A percentile compares a stretch with the other conserved stretches of the same genome.
These are phyloP conservation scores for Persicaria maculosa DNA, from an alignment of 148 eudicot species.

Conservation along the genomic window DNA sequence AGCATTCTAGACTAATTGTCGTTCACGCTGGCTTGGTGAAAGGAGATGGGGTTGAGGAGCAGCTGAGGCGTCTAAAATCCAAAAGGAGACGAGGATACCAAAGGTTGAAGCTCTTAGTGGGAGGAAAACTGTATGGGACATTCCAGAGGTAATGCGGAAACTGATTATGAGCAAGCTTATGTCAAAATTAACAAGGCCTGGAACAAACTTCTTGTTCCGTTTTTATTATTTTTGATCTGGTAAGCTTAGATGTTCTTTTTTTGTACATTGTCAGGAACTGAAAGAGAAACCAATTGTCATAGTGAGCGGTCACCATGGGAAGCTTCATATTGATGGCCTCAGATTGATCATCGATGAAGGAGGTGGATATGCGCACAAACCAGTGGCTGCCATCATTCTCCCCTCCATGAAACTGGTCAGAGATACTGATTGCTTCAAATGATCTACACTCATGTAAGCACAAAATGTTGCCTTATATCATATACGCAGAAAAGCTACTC, in stretches of 20 bases:
- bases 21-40: constrained; percentile 77
- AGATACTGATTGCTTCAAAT: constrained; percentile 32
- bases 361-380: constrained; percentile 57
- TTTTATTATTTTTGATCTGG: too few relatives aligned
- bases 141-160: constrained; percentile 49
- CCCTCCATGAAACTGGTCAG: constrained; percentile 63
- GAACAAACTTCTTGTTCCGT: too few relatives aligned
- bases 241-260: too few relatives aligned
- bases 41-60: constrained; percentile 48
- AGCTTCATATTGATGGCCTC: constrained; percentile 62
- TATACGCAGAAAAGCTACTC: too few relatives aligned
- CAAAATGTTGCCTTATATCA: too few relatives aligned
- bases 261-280: constrained; percentile 36
- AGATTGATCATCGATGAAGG: constrained; percentile 77
- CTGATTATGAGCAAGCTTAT: not conserved
- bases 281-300: constrained; percentile 40
- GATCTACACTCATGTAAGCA: not conserved
- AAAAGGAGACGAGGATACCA: constrained; percentile 56
- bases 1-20: constrained; percentile 58
- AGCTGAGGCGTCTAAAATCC: constrained; percentile 48
- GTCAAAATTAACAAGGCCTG: not conserved
- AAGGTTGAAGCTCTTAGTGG: constrained; percentile 74
- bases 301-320: constrained; percentile 88
- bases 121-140: constrained; percentile 69
- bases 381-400: constrained; percentile 70